These are phyloP conservation scores for Candida ulmi DNA, from an alignment of 805 yeast genomes.

Conservation along the genomic window DNA sequence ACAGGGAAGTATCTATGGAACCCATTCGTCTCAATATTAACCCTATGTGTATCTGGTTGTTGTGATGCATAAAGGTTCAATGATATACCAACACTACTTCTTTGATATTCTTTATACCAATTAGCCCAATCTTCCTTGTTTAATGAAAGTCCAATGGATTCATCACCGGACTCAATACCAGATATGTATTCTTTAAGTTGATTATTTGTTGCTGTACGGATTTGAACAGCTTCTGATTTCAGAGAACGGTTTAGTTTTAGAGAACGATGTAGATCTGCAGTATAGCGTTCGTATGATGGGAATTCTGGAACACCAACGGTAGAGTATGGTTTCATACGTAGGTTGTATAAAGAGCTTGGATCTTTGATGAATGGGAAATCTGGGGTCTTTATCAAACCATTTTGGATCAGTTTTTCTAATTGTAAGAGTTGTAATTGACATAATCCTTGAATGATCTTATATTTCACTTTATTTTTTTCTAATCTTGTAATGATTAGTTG, in stretches of 20 bases:
- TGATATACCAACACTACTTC: slow-evolving; percentile 25
- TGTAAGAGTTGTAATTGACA: slow-evolving; percentile 29
- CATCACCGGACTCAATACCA: slow-evolving; percentile 19
- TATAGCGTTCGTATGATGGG: slow-evolving; percentile 32
- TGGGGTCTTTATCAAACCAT: slow-evolving; percentile 22
- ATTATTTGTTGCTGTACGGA: slow-evolving; percentile 3
- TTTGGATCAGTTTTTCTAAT: slow-evolving; percentile 22
- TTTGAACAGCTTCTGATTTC: not conserved
- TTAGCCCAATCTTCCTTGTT: slow-evolving; percentile 24
- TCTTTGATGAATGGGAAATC: slow-evolving; percentile 22
- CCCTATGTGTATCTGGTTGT: slow-evolving; percentile 6
- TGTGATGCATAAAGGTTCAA: slow-evolving; percentile 9
- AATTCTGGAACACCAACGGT: slow-evolving; percentile 73
- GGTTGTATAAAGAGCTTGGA: slow-evolving; percentile 33
- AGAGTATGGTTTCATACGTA: slow-evolving; percentile 75
- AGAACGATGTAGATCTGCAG: slow-evolving; percentile 16
- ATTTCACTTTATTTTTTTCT: slow-evolving; percentile 21
- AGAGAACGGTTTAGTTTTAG: slow-evolving; percentile 8
- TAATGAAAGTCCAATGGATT: slow-evolving; percentile 20
- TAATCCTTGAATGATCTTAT: slow-evolving; percentile 23
- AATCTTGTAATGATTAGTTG: slow-evolving; percentile 20
- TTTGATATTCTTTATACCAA: slow-evolving; percentile 25
- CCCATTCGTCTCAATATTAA: slow-evolving; percentile 26
- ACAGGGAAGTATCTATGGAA: slow-evolving; percentile 46
- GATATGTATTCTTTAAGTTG: slow-evolving; percentile 9